Base-by-base conservation (phyloP, 805 yeast species). In the Schwanniomyces polymorphus region DNA sequence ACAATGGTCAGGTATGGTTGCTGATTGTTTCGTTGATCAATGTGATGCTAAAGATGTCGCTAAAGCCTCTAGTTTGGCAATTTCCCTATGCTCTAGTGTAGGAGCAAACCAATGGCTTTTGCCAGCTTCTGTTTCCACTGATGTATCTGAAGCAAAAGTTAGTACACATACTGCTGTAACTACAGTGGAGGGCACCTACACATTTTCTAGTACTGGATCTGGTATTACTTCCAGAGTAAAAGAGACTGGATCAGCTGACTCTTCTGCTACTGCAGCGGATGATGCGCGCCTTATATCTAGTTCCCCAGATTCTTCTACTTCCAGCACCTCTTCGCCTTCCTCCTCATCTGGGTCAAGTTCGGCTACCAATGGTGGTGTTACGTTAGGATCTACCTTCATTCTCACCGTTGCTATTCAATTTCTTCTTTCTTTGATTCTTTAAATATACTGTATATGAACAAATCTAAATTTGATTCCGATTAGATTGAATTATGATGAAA, bases 71-170 rank as follows among this genome's bases (percentile, higher is more conserved):
- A 44, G 53, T 34, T 63, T 72, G 44, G 80, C 79, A n/a, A 55
- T 56, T 28, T 70, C 77, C 2, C 52, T 76, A 43, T 76, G 80
- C 52, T 52, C 63, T 33, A 52, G 56, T 12, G 78, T 65, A 12
- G 78, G 79, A 27, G 77, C 75, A 25, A 59, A 66, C 44, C 54
- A 64, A 10, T 75, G 79, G 79, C 59, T 68, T 58, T 68, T 76
- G 73, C 80, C 79, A 26, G 70, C 71, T 4, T 66, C 75, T 5
- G 55, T 70, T 38, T 64, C 75, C 5, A 52, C 66, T 8, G 61
- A 45, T 12, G 46, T 73, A 27, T 45, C 55, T 17, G 34, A 44
- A 11, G 73, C 74, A 17, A 72, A 58, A 17, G 16, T 39, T 25
- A 23, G 75, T 6, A 52, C 66, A 6, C 60, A 44, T 11, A 48